These are phyloP conservation scores for Capsicum baccatum DNA, from an alignment of 257 asterid species.

Conservation along the genomic window DNA sequence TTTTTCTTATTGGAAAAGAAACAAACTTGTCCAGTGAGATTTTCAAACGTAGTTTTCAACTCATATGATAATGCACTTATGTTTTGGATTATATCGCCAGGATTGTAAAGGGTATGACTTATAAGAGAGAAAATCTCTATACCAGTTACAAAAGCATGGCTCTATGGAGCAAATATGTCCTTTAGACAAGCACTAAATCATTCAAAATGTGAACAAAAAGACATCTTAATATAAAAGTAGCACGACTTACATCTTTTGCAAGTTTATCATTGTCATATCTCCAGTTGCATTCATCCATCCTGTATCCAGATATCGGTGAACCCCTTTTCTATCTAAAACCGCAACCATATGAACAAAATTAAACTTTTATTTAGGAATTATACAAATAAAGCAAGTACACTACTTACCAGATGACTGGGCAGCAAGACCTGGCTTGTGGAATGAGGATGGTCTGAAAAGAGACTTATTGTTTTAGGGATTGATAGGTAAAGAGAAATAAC, in stretches of 20 bases:
- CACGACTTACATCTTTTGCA: conserved; percentile 74
- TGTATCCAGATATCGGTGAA: conserved; percentile 78
- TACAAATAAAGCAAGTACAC: conserved; percentile 33
- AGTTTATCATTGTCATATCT: conserved; percentile 77
- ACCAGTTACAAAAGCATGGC: conserved; percentile 57
- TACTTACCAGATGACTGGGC: conserved; percentile 82
- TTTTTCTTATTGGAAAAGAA: background rate
- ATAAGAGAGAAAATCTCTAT: conserved; percentile 82
- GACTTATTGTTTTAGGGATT: no score
- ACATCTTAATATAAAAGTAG: conserved; percentile 41
- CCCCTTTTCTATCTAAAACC: conserved; percentile 84
- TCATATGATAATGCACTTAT: conserved; percentile 37
- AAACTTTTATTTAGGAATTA: conserved; percentile 12
- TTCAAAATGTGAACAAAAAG: background rate
- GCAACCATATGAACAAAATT: conserved; percentile 25
- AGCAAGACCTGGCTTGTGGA: conserved; percentile 68
- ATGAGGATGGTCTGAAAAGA: background rate
- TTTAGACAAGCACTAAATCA: background rate
- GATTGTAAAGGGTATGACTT: conserved; percentile 89
- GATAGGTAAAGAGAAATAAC: background rate
- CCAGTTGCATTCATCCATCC: conserved; percentile 91
- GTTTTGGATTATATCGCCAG: conserved; percentile 82
- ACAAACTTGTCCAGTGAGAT: background rate
- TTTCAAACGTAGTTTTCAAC: background rate
- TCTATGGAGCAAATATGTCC: conserved; percentile 50